Percentiles rank a stretch among this genome's conserved stretches.
Conservation (phyloP, 768 basidiomycete species). For the Sarcomyxa edulis region DNA sequence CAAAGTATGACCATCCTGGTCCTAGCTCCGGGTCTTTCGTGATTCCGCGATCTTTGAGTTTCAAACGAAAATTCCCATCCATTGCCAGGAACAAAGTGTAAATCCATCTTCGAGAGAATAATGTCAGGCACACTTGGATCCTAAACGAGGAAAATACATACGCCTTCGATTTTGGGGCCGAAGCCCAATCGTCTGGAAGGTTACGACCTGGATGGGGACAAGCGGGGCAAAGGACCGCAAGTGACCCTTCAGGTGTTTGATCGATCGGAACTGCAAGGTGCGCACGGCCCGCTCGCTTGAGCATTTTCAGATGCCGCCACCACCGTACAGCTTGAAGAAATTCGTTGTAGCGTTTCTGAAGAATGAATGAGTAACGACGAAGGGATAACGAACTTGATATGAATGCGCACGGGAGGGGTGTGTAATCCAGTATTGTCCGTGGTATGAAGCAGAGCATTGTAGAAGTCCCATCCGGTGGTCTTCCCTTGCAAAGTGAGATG, state of each 20-base stretch:
- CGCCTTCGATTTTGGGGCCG: background rate
- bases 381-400: background rate
- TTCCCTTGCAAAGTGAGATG: slow-evolving; percentile 24
- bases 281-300: slow-evolving; percentile 15
- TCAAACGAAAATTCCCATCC: slow-evolving; percentile 24
- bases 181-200: slow-evolving; percentile 8
- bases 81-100: slow-evolving; percentile 19
- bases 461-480: slow-evolving; percentile 23
- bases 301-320: slow-evolving; percentile 16
- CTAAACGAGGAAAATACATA: background rate
- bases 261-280: slow-evolving; percentile 10
- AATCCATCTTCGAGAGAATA: slow-evolving; percentile 17
- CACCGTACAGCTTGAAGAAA: slow-evolving; percentile 12
- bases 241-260: slow-evolving; percentile 11
- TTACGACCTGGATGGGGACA: slow-evolving; percentile 17
- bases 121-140: background rate
- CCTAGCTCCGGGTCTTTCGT: slow-evolving; percentile 13
- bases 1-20: slow-evolving; percentile 11
- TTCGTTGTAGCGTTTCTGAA: slow-evolving; percentile 9
- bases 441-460: slow-evolving; percentile 9
- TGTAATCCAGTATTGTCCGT: slow-evolving; percentile 5
- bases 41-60: slow-evolving; percentile 10
- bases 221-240: slow-evolving; percentile 18
- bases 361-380: background rate
- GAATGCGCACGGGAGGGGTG: background rate